These are phyloP conservation scores for Globisporangium okanoganense DNA, from an alignment of 352 stramenopile species.

Conservation along the genomic window DNA sequence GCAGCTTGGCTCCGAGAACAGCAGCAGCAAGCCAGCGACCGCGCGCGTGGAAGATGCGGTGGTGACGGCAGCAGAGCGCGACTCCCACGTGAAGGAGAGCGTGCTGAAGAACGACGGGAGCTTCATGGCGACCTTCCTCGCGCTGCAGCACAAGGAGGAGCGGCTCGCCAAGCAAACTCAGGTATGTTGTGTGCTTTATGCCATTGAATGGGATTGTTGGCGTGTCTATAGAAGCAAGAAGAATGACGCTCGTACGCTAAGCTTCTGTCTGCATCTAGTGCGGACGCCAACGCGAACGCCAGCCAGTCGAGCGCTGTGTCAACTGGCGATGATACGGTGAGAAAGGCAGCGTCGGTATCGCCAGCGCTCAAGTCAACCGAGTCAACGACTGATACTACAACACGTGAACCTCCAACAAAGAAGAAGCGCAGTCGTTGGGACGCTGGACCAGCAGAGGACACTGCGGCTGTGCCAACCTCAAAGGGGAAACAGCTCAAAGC, in stretches of 20 bases:
- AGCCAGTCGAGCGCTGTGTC: neutral
- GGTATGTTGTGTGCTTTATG: too few species aligned
- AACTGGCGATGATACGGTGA: neutral
- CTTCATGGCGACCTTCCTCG: constrained; percentile 21
- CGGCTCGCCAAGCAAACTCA: constrained; percentile 11
- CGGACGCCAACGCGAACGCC: neutral
- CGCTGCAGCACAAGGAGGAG: constrained; percentile 20
- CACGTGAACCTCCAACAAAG: too few species aligned
- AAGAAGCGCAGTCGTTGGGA: constrained; percentile 20
- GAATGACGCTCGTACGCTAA: constrained; percentile 3
- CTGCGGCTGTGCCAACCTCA: neutral
- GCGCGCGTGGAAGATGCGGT: neutral
- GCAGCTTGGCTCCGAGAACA: neutral
- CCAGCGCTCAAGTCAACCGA: neutral
- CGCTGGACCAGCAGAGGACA: neutral
- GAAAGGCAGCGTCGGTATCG: neutral
- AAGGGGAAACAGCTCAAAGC: neutral
- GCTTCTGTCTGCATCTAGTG: constrained; percentile 4
- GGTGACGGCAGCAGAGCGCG: constrained; percentile 11
- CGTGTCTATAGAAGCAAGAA: neutral
- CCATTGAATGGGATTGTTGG: too few species aligned
- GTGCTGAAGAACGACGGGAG: constrained; percentile 20
- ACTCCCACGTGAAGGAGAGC: constrained; percentile 14
- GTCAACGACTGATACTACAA: too few species aligned
- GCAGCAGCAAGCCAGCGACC: neutral